Conservation (phyloP, 2,329 filamentous ascomycete genomes). For the Claviceps sp. region DNA sequence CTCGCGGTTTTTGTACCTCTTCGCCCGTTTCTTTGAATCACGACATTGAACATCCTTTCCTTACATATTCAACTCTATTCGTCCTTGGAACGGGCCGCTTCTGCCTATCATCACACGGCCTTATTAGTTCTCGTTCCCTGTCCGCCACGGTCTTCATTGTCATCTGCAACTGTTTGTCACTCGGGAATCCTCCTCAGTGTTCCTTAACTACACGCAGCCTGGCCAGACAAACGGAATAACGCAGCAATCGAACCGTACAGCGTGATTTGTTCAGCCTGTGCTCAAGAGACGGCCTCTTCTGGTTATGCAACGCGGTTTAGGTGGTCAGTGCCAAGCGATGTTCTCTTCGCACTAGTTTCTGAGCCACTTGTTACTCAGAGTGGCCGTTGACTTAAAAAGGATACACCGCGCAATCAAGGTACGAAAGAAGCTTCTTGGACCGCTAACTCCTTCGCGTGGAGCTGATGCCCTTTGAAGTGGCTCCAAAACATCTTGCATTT, state of each 20-base stretch:
- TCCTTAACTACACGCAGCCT: constrained; percentile 13
- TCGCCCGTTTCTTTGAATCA: not conserved
- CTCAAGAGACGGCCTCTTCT: not conserved
- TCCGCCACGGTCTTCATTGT: not conserved
- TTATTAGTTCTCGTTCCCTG: not conserved
- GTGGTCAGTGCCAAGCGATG: not conserved
- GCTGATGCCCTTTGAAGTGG: not conserved
- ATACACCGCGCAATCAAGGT: not conserved
- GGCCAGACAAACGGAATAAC: constrained; percentile 7
- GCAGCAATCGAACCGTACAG: not conserved
- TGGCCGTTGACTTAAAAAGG: not conserved
- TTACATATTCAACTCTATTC: not conserved
- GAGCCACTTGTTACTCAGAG: not conserved
- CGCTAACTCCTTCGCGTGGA: not conserved
- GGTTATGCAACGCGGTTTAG: not conserved
- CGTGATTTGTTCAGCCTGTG: not conserved
- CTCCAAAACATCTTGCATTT: not conserved
- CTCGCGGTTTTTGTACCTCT: not conserved
- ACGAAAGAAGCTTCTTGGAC: not conserved
- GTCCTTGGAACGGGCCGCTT: not conserved
- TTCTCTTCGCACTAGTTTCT: not conserved
- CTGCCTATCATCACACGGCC: not conserved
- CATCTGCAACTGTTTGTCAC: not conserved
- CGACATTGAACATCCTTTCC: not conserved
- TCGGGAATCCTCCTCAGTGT: not conserved